These are phyloP conservation scores for Murraya paniculata DNA, from an alignment of 345 rosid genomes.

Conservation along the genomic window DNA sequence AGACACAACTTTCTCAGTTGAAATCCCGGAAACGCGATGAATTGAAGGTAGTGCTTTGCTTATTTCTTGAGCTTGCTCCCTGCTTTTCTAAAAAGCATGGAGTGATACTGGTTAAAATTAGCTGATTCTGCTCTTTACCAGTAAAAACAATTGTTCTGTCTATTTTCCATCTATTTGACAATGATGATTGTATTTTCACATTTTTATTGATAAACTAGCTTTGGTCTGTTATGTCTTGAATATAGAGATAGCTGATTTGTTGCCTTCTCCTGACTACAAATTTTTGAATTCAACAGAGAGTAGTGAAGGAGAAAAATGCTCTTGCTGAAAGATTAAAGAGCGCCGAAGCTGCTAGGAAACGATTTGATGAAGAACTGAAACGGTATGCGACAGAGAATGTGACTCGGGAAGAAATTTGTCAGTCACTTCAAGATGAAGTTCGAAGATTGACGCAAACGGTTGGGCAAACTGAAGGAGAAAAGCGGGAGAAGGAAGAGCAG, in stretches of 20 bases:
- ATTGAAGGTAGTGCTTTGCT: slow-evolving; percentile 59
- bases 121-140: not conserved
- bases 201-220: slow-evolving; percentile 1
- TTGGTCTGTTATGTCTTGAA: not conserved
- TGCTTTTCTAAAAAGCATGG: not conserved
- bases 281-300: slow-evolving; percentile 56
- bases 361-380: slow-evolving; percentile 90
- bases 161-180: not conserved
- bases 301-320: slow-evolving; percentile 88
- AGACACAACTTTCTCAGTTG: slow-evolving; percentile 74
- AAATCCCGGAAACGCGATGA: slow-evolving; percentile 95
- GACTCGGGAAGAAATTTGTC: slow-evolving; percentile 80
- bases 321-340: slow-evolving; percentile 85
- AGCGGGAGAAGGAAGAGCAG: slow-evolving; percentile 90
- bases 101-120: not conserved
- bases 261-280: slow-evolving; percentile 12
- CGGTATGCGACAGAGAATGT: slow-evolving; percentile 81
- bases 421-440: slow-evolving; percentile 88
- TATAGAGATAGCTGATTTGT: not conserved
- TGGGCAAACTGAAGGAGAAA: slow-evolving; percentile 94
- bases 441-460: slow-evolving; percentile 78
- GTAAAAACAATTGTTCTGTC: not conserved
- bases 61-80: not conserved
- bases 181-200: not conserved
- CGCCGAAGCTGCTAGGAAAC: slow-evolving; percentile 86